A percentile compares a stretch with the other conserved stretches of the same genome.
These are phyloP conservation scores for Cichorium intybus DNA, from an alignment of 140 eudicot species.

Conservation along the genomic window DNA sequence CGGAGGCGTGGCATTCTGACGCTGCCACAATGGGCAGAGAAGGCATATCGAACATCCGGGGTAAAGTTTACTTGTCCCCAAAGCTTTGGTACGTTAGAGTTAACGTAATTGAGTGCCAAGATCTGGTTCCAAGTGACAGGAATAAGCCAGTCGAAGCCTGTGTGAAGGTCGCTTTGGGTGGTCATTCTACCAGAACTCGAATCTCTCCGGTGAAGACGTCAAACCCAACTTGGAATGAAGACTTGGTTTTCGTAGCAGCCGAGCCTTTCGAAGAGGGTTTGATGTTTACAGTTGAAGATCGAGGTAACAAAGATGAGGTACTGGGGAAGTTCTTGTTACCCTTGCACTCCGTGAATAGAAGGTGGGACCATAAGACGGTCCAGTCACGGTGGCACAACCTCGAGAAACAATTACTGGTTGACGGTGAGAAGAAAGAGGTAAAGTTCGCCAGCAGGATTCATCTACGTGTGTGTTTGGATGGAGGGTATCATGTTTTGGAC, in stretches of 20 bases:
- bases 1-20: constrained; percentile 89
- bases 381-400: constrained; percentile 72
- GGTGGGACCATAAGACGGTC: constrained; percentile 70
- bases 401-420: constrained; percentile 44
- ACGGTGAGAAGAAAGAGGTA: constrained; percentile 57
- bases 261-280: constrained; percentile 78
- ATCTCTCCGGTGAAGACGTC: constrained; percentile 37
- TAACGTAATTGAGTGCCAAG: constrained; percentile 81
- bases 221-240: constrained; percentile 81
- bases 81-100: constrained; percentile 78
- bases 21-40: constrained; percentile 59
- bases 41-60: constrained; percentile 55
- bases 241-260: constrained; percentile 55
- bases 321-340: constrained; percentile 51
- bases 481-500: constrained; percentile 78
- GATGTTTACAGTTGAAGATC: constrained; percentile 56
- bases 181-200: constrained; percentile 40
- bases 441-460: constrained; percentile 75
- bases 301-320: constrained; percentile 46
- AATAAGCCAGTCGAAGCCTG: constrained; percentile 40
- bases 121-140: constrained; percentile 51
- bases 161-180: constrained; percentile 50
- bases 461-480: constrained; percentile 61
- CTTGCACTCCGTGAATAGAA: constrained; percentile 30
- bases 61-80: constrained; percentile 79